Evolutionary conservation across 345 rosid genomes (phyloP), one percentile per base, ranked within the genome.

Genomic region (Turnera subulata): DNA sequence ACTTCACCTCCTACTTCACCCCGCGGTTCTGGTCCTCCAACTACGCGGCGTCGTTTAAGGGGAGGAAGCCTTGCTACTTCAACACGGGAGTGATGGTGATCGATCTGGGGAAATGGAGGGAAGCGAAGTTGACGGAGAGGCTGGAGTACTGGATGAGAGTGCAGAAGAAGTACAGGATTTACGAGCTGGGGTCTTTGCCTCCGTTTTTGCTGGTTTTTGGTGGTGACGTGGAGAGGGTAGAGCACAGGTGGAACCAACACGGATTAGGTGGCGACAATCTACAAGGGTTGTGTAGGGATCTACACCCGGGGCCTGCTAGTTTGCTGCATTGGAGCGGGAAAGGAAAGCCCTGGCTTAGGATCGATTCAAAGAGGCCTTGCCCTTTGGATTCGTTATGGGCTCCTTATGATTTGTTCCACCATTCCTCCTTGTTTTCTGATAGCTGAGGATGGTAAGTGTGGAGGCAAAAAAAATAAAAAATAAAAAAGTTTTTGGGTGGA

Each of bases 1-100:
- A 90, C 35, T 80, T 87, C 75, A 81, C 93, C 0, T 64, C 72
- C 53, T 90, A 90, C 67, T 90, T 90, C 80, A 82, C 83, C 0
- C 45, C 66, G 10, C 65, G 78, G 50, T 90, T 90, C 71, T 90
- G 95, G 97, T 77, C 89, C 16, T 66, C 78, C 5, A 61, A 22
- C 0, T 78, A 68, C 44, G 68, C 80, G 55, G 70, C 80, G 64
- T 56, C 80, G 24, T 73, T 84, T 29, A 57, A 46, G 32, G 93
- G 82, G 35, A 63, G 84, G 33, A 74, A 12, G 48, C 65, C 89
- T 9, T 90, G 93, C 47, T 90, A 91, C 61, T 91, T 91, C 66
- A 90, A 87, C 75, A 90, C 95, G 14, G 97, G 97, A 6, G 97
- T 90, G 58, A 91, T 91, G 97, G 93, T 91, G 80, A 88, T 85